These are phyloP conservation scores for Lactarius trivialis DNA, from an alignment of 768 basidiomycete species.

Conservation along the genomic window DNA sequence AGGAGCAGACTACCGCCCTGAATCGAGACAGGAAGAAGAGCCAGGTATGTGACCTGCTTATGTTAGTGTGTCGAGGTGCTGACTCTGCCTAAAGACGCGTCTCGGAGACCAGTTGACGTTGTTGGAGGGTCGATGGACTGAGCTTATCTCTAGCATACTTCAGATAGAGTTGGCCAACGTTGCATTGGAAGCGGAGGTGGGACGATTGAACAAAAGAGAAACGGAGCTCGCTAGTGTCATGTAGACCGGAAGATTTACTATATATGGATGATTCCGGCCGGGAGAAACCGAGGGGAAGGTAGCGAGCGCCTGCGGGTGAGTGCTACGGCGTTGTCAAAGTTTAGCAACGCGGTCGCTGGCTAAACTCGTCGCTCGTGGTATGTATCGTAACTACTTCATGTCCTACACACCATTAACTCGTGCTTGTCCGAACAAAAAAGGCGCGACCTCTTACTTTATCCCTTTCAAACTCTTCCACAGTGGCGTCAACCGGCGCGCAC, in stretches of 20 bases:
- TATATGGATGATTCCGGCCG: constrained; percentile 15
- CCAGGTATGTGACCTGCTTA: constrained; percentile 46
- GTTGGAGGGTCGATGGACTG: constrained; percentile 88
- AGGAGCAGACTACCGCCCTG: constrained; percentile 72
- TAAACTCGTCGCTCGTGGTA: constrained; percentile 8
- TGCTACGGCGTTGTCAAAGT: neutral
- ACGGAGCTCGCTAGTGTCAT: constrained; percentile 47
- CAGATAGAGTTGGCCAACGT: constrained; percentile 96
- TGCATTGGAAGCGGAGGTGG: constrained; percentile 78
- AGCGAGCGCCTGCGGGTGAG: neutral
- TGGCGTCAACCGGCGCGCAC: constrained; percentile 71
- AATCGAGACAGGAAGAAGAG: constrained; percentile 85
- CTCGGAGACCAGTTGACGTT: constrained; percentile 73
- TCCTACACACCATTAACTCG: neutral
- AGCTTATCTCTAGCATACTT: constrained; percentile 80
- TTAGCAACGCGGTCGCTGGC: neutral
- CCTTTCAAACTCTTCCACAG: constrained; percentile 7
- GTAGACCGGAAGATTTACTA: constrained; percentile 6
- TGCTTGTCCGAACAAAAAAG: neutral
- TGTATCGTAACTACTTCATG: neutral
- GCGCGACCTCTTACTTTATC: constrained; percentile 6
- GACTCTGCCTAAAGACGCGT: constrained; percentile 46
- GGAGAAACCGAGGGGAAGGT: neutral
- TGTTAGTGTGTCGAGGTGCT: constrained; percentile 1
- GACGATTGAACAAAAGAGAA: constrained; percentile 49